These are phyloP conservation scores for Ascomycota sp. DNA, from an alignment of 2,329 filamentous ascomycete genomes.

Conservation along the genomic window DNA sequence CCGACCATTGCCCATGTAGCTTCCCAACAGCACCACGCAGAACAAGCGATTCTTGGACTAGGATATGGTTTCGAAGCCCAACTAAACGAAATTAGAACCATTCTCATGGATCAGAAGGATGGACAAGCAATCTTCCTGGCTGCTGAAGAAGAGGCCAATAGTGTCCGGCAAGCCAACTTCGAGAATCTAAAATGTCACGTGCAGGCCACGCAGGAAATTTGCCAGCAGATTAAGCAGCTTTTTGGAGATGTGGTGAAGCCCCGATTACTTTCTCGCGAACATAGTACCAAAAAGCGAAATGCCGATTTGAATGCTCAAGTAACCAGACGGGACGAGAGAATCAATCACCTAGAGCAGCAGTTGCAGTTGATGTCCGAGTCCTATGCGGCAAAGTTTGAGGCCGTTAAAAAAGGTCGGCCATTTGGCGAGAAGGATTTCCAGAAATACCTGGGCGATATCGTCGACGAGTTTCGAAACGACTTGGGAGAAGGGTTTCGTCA, in stretches of 20 bases:
- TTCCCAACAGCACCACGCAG: background rate
- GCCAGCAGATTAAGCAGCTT: conserved; percentile 3
- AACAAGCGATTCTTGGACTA: background rate
- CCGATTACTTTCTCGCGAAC: conserved; percentile 1
- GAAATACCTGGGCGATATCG: conserved; percentile 4
- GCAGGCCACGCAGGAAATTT: conserved; percentile 2
- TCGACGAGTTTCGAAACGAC: conserved; percentile 4
- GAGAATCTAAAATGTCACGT: background rate
- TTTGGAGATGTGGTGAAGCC: conserved; percentile 2
- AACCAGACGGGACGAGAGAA: conserved; percentile 4
- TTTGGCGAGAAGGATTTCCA: conserved; percentile 3
- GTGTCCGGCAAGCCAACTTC: background rate
- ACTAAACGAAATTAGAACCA: background rate
- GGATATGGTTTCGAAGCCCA: background rate
- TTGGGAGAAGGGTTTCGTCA: conserved; percentile 7
- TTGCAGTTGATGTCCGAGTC: conserved; percentile 4
- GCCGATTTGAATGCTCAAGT: conserved; percentile 5
- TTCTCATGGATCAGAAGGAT: background rate
- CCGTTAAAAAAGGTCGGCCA: conserved; percentile 2
- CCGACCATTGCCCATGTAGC: background rate
- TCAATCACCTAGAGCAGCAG: conserved; percentile 6
- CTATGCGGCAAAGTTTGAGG: conserved; percentile 5
- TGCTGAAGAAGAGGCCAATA: background rate
- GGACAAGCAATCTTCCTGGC: background rate
- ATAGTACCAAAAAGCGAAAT: conserved; percentile 1